Conservation (phyloP, 805 yeast species). For the Metschnikowia aberdeeniae region DNA sequence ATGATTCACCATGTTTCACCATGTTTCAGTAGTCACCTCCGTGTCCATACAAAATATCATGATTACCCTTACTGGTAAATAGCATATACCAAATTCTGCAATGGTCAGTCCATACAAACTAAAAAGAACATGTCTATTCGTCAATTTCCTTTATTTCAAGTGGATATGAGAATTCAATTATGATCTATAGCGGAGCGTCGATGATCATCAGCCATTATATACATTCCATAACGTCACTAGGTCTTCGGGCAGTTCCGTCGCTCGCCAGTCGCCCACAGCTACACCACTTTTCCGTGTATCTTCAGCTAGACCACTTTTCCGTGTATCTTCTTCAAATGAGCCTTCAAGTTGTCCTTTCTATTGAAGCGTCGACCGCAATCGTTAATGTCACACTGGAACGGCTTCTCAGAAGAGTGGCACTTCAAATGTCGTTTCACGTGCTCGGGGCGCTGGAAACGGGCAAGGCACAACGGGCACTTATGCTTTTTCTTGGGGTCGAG, state of each 20-base stretch:
- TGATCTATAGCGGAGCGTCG: too few species aligned
- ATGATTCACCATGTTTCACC: too few species aligned
- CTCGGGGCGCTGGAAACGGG: slow-evolving; percentile 64
- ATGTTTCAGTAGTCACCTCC: too few species aligned
- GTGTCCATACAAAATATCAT: too few species aligned
- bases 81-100: too few species aligned
- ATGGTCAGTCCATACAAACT: too few species aligned
- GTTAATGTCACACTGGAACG: slow-evolving; percentile 49
- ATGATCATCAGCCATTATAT: background rate
- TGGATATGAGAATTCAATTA: too few species aligned
- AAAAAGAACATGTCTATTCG: too few species aligned
- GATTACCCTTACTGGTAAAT: too few species aligned
- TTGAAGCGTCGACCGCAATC: slow-evolving; percentile 55
- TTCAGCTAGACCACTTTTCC: slow-evolving; percentile 5
- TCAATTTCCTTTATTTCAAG: too few species aligned
- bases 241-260: background rate
- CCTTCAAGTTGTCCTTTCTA: slow-evolving; percentile 57
- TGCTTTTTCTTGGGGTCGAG: slow-evolving; percentile 52
- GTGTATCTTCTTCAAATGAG: slow-evolving; percentile 61
- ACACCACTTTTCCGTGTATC: too few species aligned
- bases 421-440: slow-evolving; percentile 65
- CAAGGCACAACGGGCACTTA: slow-evolving; percentile 60
- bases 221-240: background rate
- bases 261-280: background rate
- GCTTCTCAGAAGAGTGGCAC: slow-evolving; percentile 55